Base-by-base conservation (phyloP, 2,329 filamentous ascomycete species). In the Penicillium sp. region DNA sequence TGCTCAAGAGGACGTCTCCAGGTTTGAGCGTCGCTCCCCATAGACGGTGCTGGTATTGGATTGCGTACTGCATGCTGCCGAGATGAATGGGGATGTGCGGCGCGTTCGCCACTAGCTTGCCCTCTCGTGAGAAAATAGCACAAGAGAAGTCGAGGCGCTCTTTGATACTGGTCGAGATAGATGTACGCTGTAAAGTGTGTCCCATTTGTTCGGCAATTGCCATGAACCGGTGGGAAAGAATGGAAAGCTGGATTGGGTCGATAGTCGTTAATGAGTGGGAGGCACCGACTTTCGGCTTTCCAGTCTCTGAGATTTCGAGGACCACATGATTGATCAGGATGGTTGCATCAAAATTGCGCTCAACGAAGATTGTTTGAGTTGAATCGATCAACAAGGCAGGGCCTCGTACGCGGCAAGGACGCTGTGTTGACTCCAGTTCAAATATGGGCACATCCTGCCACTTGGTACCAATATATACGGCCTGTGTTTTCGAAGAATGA, bases 151-250 rank as follows among this genome's bases (percentile, higher is more conserved):
- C 89, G 0, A 92, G 79, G 2, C 88, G 83, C 90, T 92, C 89
- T 68, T 92, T 92, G 64, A 92, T 88, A 63, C 91, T 92, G 1
- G 87, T 90, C 62, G 84, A 89, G 48, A 90, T 88, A 65, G 53
- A 55, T 0, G 89, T 92, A 76, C 91, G 92, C 64, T 92, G 88
- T n/a, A 92, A 73, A 9, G 88, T 86, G 44, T 87, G 77, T 1
- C 89, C 88, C 89, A 92, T 92, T 67, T 92, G 88, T 72, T 92
- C 89, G 2, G 89, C 89, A 62, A 92, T 91, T 10, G 86, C 86
- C 88, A 92, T 92, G 72, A 92, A 92, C 7, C 89, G 81, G 68
- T 93, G 88, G 1, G 87, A 87, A 59, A 92, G 92, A 54, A 92
- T 88, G 64, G 84, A 88, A 2, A 92, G 81, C 75, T 89, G 81